These are phyloP conservation scores for Kappamyces sp. DNA, from an alignment of 192 early-diverging fungal species.

Conservation along the genomic window DNA sequence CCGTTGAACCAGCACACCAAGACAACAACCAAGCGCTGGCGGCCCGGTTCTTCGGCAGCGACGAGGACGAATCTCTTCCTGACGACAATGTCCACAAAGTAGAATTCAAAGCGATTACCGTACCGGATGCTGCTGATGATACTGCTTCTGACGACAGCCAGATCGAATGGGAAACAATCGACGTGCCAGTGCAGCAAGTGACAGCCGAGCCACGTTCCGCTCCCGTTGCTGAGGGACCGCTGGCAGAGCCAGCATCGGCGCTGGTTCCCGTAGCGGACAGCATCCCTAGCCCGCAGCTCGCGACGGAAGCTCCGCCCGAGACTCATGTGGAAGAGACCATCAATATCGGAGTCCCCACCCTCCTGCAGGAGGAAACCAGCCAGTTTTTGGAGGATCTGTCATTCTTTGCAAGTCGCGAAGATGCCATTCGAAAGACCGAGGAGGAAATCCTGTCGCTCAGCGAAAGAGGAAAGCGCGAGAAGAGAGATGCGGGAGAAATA, in stretches of 20 bases:
- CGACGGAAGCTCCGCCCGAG: too few species aligned
- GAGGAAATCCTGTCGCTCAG: slow-evolving; percentile 28
- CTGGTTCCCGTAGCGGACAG: too few species aligned
- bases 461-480: slow-evolving; percentile 44
- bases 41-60: too few species aligned
- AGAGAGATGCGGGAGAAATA: slow-evolving; percentile 56
- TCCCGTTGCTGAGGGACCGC: too few species aligned
- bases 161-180: not conserved
- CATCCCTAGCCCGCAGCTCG: too few species aligned
- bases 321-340: too few species aligned
- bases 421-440: not conserved
- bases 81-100: not conserved
- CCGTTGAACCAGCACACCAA: too few species aligned
- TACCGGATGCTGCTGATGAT: not conserved
- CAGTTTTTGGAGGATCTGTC: not conserved
- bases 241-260: too few species aligned
- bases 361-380: not conserved
- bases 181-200: slow-evolving; percentile 8
- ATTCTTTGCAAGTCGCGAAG: not conserved
- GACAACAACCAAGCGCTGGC: too few species aligned
- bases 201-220: too few species aligned
- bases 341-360: too few species aligned
- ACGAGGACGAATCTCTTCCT: too few species aligned
- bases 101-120: not conserved
- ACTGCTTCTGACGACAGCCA: not conserved